These are phyloP conservation scores for Setomelanomma holmii DNA, from an alignment of 2,329 filamentous ascomycete genomes.

Conservation along the genomic window DNA sequence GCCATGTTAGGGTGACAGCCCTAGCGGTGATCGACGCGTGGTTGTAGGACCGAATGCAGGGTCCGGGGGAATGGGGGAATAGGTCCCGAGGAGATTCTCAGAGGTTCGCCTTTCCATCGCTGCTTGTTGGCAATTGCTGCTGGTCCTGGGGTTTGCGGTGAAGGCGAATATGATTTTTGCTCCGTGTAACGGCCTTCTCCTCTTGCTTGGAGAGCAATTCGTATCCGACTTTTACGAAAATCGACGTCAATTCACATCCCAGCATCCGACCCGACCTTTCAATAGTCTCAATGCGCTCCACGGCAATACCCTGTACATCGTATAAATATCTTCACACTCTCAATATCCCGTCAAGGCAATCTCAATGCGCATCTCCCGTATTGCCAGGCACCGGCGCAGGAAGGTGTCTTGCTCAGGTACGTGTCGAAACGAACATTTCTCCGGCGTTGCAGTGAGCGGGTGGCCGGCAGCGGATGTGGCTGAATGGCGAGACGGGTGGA, in stretches of 20 bases:
- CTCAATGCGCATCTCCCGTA: too few species aligned
- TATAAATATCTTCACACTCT: too few species aligned
- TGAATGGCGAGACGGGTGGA: background rate
- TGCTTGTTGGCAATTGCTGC: background rate
- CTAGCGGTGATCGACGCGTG: background rate
- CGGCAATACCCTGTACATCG: too few species aligned
- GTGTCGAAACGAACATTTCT: background rate
- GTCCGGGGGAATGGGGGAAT: background rate
- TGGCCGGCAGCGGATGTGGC: background rate
- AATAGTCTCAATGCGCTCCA: background rate
- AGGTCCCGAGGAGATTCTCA: background rate
- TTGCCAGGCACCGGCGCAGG: too few species aligned
- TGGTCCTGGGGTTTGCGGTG: background rate
- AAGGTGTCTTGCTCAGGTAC: background rate
- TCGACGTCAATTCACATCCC: too few species aligned
- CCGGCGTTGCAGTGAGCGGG: background rate
- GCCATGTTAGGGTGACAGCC: background rate
- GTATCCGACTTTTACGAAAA: too few species aligned
- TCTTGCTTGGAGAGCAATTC: too few species aligned
- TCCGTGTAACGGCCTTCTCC: too few species aligned
- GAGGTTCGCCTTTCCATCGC: background rate
- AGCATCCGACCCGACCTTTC: background rate
- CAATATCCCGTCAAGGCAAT: too few species aligned
- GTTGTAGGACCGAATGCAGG: background rate
- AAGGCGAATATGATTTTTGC: background rate